A percentile compares a stretch with the other conserved stretches of the same genome.
Evolutionary conservation across 179 eudicot species (phyloP).

Genomic region (Amaranthus tricolor): DNA sequence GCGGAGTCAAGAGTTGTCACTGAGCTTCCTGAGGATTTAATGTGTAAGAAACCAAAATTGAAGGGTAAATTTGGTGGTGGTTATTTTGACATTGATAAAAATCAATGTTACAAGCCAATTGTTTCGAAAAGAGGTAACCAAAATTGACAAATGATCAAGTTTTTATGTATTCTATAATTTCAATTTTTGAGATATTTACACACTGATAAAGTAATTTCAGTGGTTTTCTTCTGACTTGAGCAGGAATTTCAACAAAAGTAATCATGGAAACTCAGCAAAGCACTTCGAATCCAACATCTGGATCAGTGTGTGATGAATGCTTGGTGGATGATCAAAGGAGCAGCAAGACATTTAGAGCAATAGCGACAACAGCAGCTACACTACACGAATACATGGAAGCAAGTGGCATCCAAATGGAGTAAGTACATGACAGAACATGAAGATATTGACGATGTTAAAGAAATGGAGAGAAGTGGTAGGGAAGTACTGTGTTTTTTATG

Average conservation of each 20-base stretch:
- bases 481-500: no score
- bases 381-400: constrained; percentile 8
- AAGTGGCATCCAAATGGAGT: constrained; percentile 35
- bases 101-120: constrained; percentile 29
- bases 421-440: constrained; percentile 27
- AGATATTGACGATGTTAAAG: constrained; percentile 8
- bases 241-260: constrained; percentile 2
- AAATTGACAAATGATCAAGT: constrained; percentile 20
- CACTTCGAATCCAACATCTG: not conserved
- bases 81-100: constrained; percentile 6
- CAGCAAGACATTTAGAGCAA: not conserved
- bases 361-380: constrained; percentile 1
- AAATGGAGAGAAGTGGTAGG: constrained; percentile 2
- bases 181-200: not conserved
- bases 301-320: not conserved
- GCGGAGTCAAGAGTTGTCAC: constrained; percentile 52
- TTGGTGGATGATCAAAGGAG: not conserved
- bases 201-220: not conserved
- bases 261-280: not conserved
- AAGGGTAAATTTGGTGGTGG: constrained; percentile 23
- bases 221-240: not conserved
- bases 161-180: not conserved
- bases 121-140: constrained; percentile 34
- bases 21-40: constrained; percentile 46
- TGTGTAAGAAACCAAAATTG: constrained; percentile 55